phyloP scores from a whole-genome alignment of 306 rosid genomes.

The Cercis canadensis region DNA sequence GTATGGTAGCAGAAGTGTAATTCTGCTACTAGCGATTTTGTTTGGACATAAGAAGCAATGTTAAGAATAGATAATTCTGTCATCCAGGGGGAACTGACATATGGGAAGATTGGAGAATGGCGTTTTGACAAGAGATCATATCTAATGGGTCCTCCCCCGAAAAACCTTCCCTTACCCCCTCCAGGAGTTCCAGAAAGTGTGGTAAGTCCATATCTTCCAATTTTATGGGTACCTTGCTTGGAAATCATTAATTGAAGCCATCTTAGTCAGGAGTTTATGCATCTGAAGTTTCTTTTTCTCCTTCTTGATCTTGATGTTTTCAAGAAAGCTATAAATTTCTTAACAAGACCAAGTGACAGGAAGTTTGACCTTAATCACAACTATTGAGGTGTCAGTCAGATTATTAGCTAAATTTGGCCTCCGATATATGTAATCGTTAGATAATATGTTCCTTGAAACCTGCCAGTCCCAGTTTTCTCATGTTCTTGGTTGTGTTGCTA shows the following conservation, averaged over 20 bases:
- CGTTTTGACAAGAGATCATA: slow-evolving; percentile 91
- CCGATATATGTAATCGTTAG: neutral
- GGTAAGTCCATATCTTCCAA: slow-evolving; percentile 56
- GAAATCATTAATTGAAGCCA: slow-evolving; percentile 22
- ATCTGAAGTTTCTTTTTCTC: slow-evolving; percentile 14
- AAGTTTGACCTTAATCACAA: slow-evolving; percentile 18
- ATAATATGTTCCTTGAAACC: neutral
- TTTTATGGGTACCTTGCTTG: neutral
- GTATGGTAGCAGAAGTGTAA: slow-evolving; percentile 10
- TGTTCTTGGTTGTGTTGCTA: neutral
- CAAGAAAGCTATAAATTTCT: neutral
- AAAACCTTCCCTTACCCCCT: slow-evolving; percentile 83
- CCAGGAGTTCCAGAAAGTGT: slow-evolving; percentile 95
- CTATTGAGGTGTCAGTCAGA: neutral
- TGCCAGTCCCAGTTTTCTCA: neutral
- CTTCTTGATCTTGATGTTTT: neutral
- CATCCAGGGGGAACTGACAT: slow-evolving; percentile 74
- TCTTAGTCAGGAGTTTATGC: neutral
- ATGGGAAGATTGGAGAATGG: slow-evolving; percentile 91
- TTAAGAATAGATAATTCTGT: neutral
- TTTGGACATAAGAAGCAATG: too few relatives aligned
- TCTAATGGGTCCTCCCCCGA: slow-evolving; percentile 85
- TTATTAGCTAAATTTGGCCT: neutral
- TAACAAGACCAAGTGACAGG: slow-evolving; percentile 5
- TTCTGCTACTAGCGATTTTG: neutral